These are phyloP conservation scores for Nicotiana knightiana DNA, from an alignment of 257 asterid species.

Conservation along the genomic window DNA sequence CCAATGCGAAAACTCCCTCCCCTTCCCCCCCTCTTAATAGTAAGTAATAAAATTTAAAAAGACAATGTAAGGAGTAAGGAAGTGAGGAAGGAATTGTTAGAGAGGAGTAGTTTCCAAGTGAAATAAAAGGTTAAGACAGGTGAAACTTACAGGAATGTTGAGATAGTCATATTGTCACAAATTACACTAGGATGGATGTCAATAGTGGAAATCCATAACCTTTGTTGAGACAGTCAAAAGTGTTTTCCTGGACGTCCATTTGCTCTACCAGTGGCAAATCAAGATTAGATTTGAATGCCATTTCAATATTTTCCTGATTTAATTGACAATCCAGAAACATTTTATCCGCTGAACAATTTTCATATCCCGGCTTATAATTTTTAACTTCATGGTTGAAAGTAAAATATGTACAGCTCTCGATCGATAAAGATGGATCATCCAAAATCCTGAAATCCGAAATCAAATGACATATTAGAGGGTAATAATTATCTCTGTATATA, in stretches of 20 bases:
- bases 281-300: background rate
- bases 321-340: slow-evolving; percentile 6
- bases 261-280: slow-evolving; percentile 9
- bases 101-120: background rate
- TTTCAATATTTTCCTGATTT: slow-evolving; percentile 3
- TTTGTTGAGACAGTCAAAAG: slow-evolving; percentile 9
- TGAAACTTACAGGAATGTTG: slow-evolving; percentile 3
- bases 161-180: background rate
- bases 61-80: background rate
- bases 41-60: no score
- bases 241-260: background rate
- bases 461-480: background rate
- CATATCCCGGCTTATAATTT: background rate
- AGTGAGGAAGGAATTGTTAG: background rate
- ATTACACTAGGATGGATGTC: slow-evolving; percentile 5
- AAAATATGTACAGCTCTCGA: background rate
- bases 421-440: background rate
- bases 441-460: background rate
- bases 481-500: background rate
- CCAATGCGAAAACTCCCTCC: no score
- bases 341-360: background rate
- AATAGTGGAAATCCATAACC: slow-evolving; percentile 1
- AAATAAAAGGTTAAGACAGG: background rate
- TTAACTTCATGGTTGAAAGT: background rate
- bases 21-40: no score